Evolutionary conservation across 371 early-diverging fungal species (phyloP), one percentile per base, ranked within the genome.

Genomic region (Amoeboaphelidium protococcarum): DNA sequence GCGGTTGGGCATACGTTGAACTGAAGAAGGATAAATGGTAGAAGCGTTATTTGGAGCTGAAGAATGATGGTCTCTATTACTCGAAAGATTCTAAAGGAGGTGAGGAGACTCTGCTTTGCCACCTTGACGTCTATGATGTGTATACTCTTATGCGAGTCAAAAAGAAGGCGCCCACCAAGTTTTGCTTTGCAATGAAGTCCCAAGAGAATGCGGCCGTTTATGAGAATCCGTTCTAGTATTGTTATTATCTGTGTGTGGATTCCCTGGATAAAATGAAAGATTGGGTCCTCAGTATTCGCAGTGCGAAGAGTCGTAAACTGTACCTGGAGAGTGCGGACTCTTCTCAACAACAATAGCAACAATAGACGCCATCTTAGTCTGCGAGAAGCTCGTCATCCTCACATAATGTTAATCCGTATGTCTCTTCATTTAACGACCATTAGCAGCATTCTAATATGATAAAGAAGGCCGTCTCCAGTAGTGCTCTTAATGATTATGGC

Each of bases 221-320:
- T 58, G 82, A 86, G 52, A 75, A 74, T 41, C 74, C 77, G 49
- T 68, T 74, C 24, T 86, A 85, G 56, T 88, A 81, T 53, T 69
- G 82, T 42, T 74, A 76, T 26, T 73, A 72, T 54, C 58, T 89
- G 20, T 76, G 80, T 47, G 77, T 74, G 0, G 82, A 80, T 16
- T 67, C 69, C 48, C 63, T 69, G 40, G 81, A 78, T 23, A 59
- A 68, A 19, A 56, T 84, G 54, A 70, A 73, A 47, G 76, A 82
- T 48, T 91, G 89, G 87, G 69, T 87, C 24, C 60, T 72, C 10
- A 72, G 78, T n/a, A 67, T 90, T 23, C 68, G 84, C 13, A 59
- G 66, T 40, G 73, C 78, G 27, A 85, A 79, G 69, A 74, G 37
- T 16, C 37, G 16, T 6, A 6, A 16, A 31, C 37, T 31, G 37